A percentile compares a stretch with the other conserved stretches of the same genome.
phyloP scores from a whole-genome alignment of 2,329 filamentous ascomycete species.

The Talaromyces sp. region DNA sequence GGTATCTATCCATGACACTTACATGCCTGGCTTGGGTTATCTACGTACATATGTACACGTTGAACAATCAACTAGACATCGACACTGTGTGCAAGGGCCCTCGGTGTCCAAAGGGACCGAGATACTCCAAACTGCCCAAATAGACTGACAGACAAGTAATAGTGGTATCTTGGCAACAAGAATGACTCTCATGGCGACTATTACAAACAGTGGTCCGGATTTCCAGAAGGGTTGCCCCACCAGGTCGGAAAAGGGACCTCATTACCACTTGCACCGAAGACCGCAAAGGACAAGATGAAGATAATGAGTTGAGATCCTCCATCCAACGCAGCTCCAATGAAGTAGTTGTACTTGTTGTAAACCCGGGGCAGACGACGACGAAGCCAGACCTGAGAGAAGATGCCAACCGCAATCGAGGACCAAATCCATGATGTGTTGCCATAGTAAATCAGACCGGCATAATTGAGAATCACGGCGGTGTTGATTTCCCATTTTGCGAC shows the following conservation, averaged over 20 bases:
- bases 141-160: no score
- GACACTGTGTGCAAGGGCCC: no score
- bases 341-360: conserved; percentile 46
- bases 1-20: no score
- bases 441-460: conserved; percentile 22
- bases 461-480: conserved; percentile 23
- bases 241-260: conserved; percentile 37
- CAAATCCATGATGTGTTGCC: conserved; percentile 27
- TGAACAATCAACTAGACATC: no score
- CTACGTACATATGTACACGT: no score
- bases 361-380: conserved; percentile 36
- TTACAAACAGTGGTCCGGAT: conserved; percentile 17
- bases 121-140: no score
- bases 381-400: conserved; percentile 38
- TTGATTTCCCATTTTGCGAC: conserved; percentile 24
- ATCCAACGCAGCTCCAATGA: conserved; percentile 43
- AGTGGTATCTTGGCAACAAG: neutral
- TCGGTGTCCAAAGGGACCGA: no score
- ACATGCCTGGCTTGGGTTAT: neutral
- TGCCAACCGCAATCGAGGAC: conserved; percentile 24
- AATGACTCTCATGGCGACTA: neutral
- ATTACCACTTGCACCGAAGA: conserved; percentile 47
- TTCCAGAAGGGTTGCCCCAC: conserved; percentile 35
- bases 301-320: conserved; percentile 43
- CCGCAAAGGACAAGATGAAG: conserved; percentile 46